Base-by-base conservation (phyloP, 768 basidiomycete genomes). In the Kwoniella europaea region DNA sequence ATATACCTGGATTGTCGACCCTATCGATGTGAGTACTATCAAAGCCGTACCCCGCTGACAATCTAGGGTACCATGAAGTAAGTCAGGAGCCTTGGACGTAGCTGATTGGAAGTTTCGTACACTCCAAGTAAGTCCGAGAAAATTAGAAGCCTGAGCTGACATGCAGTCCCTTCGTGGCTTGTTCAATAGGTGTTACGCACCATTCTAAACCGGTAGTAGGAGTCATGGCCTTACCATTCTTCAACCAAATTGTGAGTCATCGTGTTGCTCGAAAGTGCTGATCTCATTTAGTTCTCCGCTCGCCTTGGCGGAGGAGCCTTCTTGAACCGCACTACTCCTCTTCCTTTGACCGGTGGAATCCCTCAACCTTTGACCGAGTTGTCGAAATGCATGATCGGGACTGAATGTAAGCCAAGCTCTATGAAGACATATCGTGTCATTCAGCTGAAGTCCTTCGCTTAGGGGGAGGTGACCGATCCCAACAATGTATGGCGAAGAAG, bases 1-100 rank as follows among this genome's bases (percentile, higher is more conserved):
- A 35, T 94, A 92, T 3, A 98, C 95, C 0, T 98, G 91, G 85
- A 96, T 95, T 76, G 92, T 96, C 55, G 95, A 98, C 82, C 95
- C 95, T 42, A 96, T 97, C 68, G 85, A 84, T 66, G 94, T 79
- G 52, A 63, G 77, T 73, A 18, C 6, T 16, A 10, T 16, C 43
- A 50, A n/a, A 20, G 2, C 29, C 7, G 44, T 27, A 5, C 22
- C 2, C 10, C 15, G 63, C 65, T 63, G 59, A 68, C 43, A 1
- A 10, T 2, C n/a, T 24, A 77, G 76, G 76, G 76, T 3, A 77
- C 76, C 5, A 77, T 74, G 71, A 77, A 77, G 76, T 77, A 52
- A 64, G 76, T 74, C 10, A 12, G 1, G 6, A 52, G 27, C 16
- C 4, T n/a, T n/a, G 20, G 10, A 56, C 22, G 55, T 53, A 42